Evolutionary conservation across 495 filamentous ascomycete genomes (phyloP), one percentile per base, ranked within the genome.

Genomic region (Melanomma pulvis-pyrius): DNA sequence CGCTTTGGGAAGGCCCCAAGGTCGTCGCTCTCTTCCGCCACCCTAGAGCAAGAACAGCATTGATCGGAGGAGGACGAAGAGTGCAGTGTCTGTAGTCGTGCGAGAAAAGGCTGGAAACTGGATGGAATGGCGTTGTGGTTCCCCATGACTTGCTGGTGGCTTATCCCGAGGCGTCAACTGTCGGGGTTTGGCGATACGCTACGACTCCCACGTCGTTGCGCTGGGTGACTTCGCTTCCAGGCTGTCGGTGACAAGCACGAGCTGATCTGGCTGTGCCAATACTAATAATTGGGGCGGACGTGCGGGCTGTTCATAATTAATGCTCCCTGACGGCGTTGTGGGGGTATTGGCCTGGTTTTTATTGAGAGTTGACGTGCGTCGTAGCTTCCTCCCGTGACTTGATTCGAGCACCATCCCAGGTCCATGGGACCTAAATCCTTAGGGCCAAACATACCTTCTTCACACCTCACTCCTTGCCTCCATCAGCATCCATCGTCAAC

Each of bases 211-310:
- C 59, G 64, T 67, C 63, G 51, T 48, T 56, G 59, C 55, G 30
- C 59, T 64, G 63, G n/a, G 68, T 55, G 64, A 55, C 59, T 65
- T 65, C 68, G 68, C 30, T 63, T 67, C 68, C 68, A 64, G 8
- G 12, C 52, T 41, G 64, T 67, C 60, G 68, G 68, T 22, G 39
- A 59, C 46, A 48, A 48, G 25, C 57, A 17, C 28, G 30, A 11
- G 63, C 3, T 47, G 22, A 54, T 32, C 15, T 29, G 63, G 39
- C 29, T 7, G 39, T 44, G 39, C 39, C 8, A 15, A 44, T 12
- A 17, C 8, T 15, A 44, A 17, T 44, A 44, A 44, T 15, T 7
- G 39, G 39, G 39, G 39, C 39, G 9, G 39, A 44, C 3, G 39
- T 6, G 8, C 9, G 9, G 39, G 39, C 47, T 58, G 32, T 66